A percentile compares a stretch with the other conserved stretches of the same genome.
These are phyloP conservation scores for Hygrocybe punicea DNA, from an alignment of 768 basidiomycete species.

Conservation along the genomic window DNA sequence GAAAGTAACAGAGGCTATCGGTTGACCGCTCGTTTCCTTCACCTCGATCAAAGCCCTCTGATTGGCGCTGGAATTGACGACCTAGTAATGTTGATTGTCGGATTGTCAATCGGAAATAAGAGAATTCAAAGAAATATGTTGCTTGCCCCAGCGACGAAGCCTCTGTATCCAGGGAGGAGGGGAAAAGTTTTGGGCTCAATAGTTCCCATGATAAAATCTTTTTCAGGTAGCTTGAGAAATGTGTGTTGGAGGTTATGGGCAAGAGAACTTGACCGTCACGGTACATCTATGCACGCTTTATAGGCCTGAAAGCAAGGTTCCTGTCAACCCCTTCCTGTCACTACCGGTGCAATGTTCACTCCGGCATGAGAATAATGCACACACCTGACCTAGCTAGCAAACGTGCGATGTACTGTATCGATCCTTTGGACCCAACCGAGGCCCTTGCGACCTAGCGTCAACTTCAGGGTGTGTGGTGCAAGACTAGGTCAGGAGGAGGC, in stretches of 20 bases:
- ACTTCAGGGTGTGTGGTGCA: no score
- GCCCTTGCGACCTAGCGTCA: no score
- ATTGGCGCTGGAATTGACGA: not conserved
- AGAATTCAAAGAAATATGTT: not conserved
- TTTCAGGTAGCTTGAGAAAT: not conserved
- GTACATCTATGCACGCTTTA: not conserved
- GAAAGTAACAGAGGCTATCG: not conserved
- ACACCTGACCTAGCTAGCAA: no score
- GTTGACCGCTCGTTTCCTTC: not conserved
- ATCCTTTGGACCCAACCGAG: no score
- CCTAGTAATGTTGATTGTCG: not conserved
- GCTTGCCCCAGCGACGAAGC: not conserved
- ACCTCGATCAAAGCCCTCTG: not conserved
- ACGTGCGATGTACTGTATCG: no score
- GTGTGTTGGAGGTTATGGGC: not conserved
- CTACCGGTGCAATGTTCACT: no score
- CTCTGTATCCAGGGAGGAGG: not conserved
- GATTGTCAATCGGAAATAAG: not conserved
- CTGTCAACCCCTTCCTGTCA: no score
- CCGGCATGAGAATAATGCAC: no score
- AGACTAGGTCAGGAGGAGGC: no score
- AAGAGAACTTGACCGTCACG: not conserved
- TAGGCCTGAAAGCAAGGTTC: not conserved
- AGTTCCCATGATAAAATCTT: not conserved
- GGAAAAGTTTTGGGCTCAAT: not conserved